Evolutionary conservation across 73 alveolate species (phyloP), one percentile per base, ranked within the genome.

Genomic region (Paramecium tetraurelia): DNA sequence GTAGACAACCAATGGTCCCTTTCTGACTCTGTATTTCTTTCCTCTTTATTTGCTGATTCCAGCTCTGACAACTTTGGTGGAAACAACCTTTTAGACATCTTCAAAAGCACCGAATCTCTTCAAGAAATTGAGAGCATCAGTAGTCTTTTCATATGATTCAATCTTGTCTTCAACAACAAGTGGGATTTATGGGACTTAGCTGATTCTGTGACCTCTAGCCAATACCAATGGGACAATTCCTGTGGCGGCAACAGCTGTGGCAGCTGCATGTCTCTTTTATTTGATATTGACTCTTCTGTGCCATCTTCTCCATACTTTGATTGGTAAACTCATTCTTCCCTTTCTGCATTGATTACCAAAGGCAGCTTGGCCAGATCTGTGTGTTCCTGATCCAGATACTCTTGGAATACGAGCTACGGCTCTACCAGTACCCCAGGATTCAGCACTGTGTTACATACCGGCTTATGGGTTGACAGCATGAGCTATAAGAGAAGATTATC

Each of bases 401-500:
- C 99, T 97, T 59, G 99, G 99, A 94, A 98, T 98, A 94, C 99
- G 98, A 69, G 99, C 99, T 50, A 98, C 99, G 59, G 99, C 99
- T 83, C 99, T 97, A 92, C 99, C 99, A 36, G 99, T 98, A 90
- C 99, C 99, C 99, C 99, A 98, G 50, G 99, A 98, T 92, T 98
- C 99, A 50, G 99, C 99, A 40, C 99, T 95, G 92, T 98, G 97
- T 93, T 95, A 97, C 95, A 94, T 96, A 87, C 99, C 99, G 38
- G 99, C 92, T 41, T 89, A 89, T 69, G 94, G 87, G 38, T 89
- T 33, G 24, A 77, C 87, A 46, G 87, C 94, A 63, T 70, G 94
- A 75, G 93, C 94, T 46, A 90, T 18, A 53, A 53, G n/a, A 53
- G 21, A 53, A 41, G 68, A 86, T 58, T 89, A 86, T 86, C 92